A percentile compares a stretch with the other conserved stretches of the same genome.
Evolutionary conservation across 441 rosid species (phyloP).

Genomic region (Biscutella auriculata): DNA sequence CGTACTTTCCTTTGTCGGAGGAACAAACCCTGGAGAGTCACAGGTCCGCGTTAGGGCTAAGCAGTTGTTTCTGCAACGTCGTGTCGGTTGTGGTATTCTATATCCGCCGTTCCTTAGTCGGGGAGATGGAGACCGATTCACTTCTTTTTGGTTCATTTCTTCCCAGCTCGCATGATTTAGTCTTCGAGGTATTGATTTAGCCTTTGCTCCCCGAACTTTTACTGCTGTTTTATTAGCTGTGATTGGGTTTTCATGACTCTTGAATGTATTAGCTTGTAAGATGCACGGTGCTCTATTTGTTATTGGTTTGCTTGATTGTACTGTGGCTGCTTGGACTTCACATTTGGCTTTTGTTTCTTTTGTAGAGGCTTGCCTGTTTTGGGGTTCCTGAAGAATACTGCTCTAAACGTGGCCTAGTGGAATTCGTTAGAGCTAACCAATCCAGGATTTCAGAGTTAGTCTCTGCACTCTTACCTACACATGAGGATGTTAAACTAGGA

Average conservation of each 20-base stretch:
- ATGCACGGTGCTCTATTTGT: background rate
- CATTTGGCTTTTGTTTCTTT: background rate
- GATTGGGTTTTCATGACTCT: background rate
- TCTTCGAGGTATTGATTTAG: slow-evolving; percentile 17
- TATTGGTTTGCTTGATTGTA: background rate
- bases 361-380: slow-evolving; percentile 55
- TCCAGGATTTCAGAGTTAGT: slow-evolving; percentile 39
- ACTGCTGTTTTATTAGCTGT: background rate
- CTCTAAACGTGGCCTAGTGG: slow-evolving; percentile 41
- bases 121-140: slow-evolving; percentile 55
- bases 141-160: slow-evolving; percentile 26
- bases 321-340: slow-evolving; percentile 1
- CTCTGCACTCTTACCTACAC: slow-evolving; percentile 49
- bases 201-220: background rate
- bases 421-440: slow-evolving; percentile 32
- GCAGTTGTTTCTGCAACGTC: slow-evolving; percentile 32
- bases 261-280: background rate
- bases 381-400: slow-evolving; percentile 53
- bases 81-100: slow-evolving; percentile 31
- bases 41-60: slow-evolving; percentile 36
- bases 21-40: slow-evolving; percentile 42
- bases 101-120: slow-evolving; percentile 23
- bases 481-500: slow-evolving; percentile 49
- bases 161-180: slow-evolving; percentile 35
- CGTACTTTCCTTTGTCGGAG: background rate